Conservation (phyloP, 208 protist genomes). For the Trypanosoma melophagium region DNA sequence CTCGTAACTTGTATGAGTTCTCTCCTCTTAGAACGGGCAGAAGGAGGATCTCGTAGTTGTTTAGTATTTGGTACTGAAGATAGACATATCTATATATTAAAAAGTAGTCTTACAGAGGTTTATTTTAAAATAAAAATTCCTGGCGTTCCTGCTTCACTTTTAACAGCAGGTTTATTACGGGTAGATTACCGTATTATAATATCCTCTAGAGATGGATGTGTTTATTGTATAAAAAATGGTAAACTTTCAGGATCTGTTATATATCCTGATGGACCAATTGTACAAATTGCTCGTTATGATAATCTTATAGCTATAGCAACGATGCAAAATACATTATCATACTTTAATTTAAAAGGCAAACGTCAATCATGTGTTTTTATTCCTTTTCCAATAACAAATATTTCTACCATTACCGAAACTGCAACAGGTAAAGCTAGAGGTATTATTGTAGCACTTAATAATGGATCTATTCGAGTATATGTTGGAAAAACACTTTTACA, state of each 20-base stretch:
- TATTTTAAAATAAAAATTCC: constrained; percentile 64
- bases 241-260: constrained; percentile 76
- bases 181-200: constrained; percentile 93
- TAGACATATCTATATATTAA: constrained; percentile 82
- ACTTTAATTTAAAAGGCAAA: constrained; percentile 91
- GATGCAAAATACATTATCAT: constrained; percentile 85
- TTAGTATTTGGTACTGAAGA: constrained; percentile 93
- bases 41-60: constrained; percentile 50
- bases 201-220: constrained; percentile 87
- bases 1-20: constrained; percentile 88
- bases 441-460: constrained; percentile 89
- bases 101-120: constrained; percentile 47
- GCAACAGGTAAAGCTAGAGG: constrained; percentile 58
- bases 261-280: constrained; percentile 85
- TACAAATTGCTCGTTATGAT: constrained; percentile 79
- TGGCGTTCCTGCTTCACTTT: constrained; percentile 63
- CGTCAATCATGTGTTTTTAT: constrained; percentile 73
- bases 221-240: constrained; percentile 94
- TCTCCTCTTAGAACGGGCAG: constrained; percentile 63
- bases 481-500: constrained; percentile 82
- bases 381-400: constrained; percentile 64
- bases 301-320: constrained; percentile 89
- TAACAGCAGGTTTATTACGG: constrained; percentile 66
- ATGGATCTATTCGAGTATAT: constrained; percentile 93
- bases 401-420: constrained; percentile 67